Base-by-base conservation (phyloP, 129 eudicot species). In the Flaveria robusta region DNA sequence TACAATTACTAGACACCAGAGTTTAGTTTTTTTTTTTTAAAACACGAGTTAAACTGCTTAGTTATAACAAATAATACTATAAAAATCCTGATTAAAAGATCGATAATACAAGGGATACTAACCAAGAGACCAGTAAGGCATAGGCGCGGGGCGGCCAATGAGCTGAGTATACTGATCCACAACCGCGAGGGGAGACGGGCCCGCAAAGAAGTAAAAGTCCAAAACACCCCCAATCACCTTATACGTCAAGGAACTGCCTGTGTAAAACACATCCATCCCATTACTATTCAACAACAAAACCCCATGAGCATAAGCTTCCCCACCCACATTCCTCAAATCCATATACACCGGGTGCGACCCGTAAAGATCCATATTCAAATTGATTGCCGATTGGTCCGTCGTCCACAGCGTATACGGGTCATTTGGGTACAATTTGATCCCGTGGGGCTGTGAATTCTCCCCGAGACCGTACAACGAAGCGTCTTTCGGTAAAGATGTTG, bases 61-160 rank as follows among this genome's bases (percentile, higher is more conserved):
- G 37, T 4, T 27, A 27, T 27, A 27, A 27, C 31, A 27, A 27
- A 27, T 27, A 27, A 27, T 0, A 0, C 5, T 34, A 34, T 34
- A 5, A 5, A 4, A 34, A 34, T 7, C 37, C 7, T 5, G 39
- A 34, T 7, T 34, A 34, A 34, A 34, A 34, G 39, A 6, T 34
- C 39, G 39, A 34, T 4, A 4, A 7, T 5, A 7, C 5, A 4
- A 34, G 7, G 39, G 39, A 65, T 43, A 72, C 91, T 79, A 74
- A 95, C 99, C 99, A 26, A 95, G 84, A 41, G 99, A 83, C 99
- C 99, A 95, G 78, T 91, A 95, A 5, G 99, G 99, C 99, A 95
- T 95, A 3, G 99, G 90, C 9, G 99, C 97, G 7, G 99, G 99
- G 70, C 99, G 85, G 5, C 99, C 99, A 59, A 95, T 76, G 43